These are phyloP conservation scores for Cryptococcus sp. DNA, from an alignment of 1,284 basidiomycete genomes.

Conservation along the genomic window DNA sequence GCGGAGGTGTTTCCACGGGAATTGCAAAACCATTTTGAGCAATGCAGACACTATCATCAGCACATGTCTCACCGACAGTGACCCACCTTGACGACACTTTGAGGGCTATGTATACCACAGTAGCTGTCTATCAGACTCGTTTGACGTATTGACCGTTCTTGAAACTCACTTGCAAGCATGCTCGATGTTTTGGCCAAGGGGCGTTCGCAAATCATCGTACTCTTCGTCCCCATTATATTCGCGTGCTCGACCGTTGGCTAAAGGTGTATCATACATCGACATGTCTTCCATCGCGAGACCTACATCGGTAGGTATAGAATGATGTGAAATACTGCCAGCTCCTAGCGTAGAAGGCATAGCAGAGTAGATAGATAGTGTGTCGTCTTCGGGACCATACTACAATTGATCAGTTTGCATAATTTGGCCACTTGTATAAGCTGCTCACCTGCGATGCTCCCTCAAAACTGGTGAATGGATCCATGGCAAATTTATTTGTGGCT, in stretches of 20 bases:
- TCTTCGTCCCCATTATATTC: conserved; percentile 54
- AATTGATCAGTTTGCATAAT: neutral
- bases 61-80: neutral
- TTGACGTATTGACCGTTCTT: neutral
- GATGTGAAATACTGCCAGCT: conserved; percentile 7
- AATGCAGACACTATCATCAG: conserved; percentile 65
- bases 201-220: conserved; percentile 79
- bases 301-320: conserved; percentile 8
- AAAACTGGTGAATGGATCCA: conserved; percentile 84
- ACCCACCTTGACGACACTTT: conserved; percentile 79
- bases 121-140: conserved; percentile 61
- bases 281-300: conserved; percentile 6
- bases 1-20: conserved; percentile 97
- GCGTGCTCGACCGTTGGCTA: conserved; percentile 2
- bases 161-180: conserved; percentile 85
- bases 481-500: conserved; percentile 30
- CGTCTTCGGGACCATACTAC: conserved; percentile 62
- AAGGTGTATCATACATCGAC: neutral
- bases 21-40: conserved; percentile 99
- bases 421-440: neutral
- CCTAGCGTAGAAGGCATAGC: conserved; percentile 21
- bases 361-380: conserved; percentile 68
- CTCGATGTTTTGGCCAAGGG: conserved; percentile 77
- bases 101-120: conserved; percentile 97
- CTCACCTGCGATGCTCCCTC: conserved; percentile 53